Evolutionary conservation across 2,329 filamentous ascomycete species (phyloP).

Genomic region (Whalleya microplaca): DNA sequence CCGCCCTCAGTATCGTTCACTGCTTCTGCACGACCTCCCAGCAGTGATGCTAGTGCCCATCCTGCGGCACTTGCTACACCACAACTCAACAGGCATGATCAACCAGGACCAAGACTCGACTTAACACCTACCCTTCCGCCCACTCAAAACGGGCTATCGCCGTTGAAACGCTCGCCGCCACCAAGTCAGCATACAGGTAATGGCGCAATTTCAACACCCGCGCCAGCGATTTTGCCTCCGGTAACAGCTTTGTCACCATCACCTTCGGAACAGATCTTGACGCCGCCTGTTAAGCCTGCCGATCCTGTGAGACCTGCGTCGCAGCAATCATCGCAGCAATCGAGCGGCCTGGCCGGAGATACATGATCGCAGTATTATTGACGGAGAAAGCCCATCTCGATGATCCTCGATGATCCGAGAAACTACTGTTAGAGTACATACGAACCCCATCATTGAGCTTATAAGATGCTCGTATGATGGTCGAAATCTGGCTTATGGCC

Average conservation of each 20-base stretch:
- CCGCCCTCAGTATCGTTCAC: slow-evolving; percentile 32
- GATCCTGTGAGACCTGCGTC: slow-evolving; percentile 38
- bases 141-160: slow-evolving; percentile 52
- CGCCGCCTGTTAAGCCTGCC: slow-evolving; percentile 61
- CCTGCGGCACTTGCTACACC: slow-evolving; percentile 36
- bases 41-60: slow-evolving; percentile 20
- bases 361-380: slow-evolving; percentile 6
- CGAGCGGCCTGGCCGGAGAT: slow-evolving; percentile 17
- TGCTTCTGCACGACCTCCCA: slow-evolving; percentile 26
- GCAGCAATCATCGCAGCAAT: slow-evolving; percentile 32
- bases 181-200: slow-evolving; percentile 37
- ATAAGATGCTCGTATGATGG: not conserved
- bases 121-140: slow-evolving; percentile 47
- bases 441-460: not conserved
- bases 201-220: slow-evolving; percentile 33
- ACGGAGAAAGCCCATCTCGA: not conserved
- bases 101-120: slow-evolving; percentile 31
- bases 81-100: slow-evolving; percentile 38
- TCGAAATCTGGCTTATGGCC: not conserved
- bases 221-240: slow-evolving; percentile 59
- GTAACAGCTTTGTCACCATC: slow-evolving; percentile 61
- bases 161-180: slow-evolving; percentile 55
- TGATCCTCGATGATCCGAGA: not conserved
- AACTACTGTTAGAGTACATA: not conserved
- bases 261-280: slow-evolving; percentile 59